phyloP scores from a whole-genome alignment of 2,329 filamentous ascomycete genomes.

The Monosporascus cannonballus region DNA sequence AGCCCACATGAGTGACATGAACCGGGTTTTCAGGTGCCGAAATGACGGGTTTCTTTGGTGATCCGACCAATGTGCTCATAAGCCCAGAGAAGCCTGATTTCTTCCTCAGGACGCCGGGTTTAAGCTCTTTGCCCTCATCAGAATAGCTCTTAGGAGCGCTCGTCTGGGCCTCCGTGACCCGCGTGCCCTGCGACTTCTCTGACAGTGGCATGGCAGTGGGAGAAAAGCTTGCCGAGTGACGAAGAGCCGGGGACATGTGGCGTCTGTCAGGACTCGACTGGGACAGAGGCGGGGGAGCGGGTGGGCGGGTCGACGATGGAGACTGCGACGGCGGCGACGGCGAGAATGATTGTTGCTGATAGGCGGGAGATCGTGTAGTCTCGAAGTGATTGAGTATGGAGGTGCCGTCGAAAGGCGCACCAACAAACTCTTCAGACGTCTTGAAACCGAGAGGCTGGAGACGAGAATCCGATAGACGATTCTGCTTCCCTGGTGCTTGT shows the following conservation, averaged over 20 bases:
- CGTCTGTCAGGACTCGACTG: conserved; percentile 48
- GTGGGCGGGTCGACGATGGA: conserved; percentile 20
- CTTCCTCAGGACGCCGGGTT: conserved; percentile 60
- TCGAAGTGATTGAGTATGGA: conserved; percentile 57
- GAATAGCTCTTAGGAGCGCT: conserved; percentile 67
- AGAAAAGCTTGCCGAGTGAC: conserved; percentile 62
- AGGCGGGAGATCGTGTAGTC: conserved; percentile 36
- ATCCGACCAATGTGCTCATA: conserved; percentile 76
- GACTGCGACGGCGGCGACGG: background rate
- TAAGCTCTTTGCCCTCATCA: conserved; percentile 65
- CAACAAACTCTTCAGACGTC: conserved; percentile 54
- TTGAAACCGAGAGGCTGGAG: conserved; percentile 36
- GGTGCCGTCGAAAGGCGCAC: conserved; percentile 59
- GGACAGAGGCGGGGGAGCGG: conserved; percentile 27
- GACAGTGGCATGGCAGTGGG: conserved; percentile 43
- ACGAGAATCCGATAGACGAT: conserved; percentile 28
- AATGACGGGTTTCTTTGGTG: conserved; percentile 85
- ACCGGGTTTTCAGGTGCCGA: conserved; percentile 97
- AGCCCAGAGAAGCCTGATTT: conserved; percentile 87
- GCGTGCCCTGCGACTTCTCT: conserved; percentile 36
- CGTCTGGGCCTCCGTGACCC: conserved; percentile 38
- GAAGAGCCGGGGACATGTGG: conserved; percentile 49
- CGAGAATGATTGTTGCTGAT: conserved; percentile 11
- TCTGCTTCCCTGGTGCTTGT: conserved; percentile 6
- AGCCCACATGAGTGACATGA: conserved; percentile 95